phyloP scores from a whole-genome alignment of 2,329 filamentous ascomycete genomes.

The Claviceps monticola region DNA sequence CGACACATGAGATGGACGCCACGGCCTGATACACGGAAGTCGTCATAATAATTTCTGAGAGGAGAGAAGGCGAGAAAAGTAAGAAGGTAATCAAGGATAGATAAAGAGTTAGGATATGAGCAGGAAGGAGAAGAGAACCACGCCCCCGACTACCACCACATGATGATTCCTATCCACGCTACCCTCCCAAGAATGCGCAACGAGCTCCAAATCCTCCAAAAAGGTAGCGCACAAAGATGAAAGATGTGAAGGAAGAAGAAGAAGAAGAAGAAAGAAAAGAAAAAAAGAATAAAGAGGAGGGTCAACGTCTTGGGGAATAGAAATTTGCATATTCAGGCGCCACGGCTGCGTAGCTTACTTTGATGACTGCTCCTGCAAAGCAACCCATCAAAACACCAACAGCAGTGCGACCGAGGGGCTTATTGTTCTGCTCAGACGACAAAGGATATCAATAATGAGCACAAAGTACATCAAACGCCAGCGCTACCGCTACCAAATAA shows the following conservation, averaged over 20 bases:
- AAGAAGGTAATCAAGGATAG: too few species aligned
- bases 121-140: too few species aligned
- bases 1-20: too few species aligned
- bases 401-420: not conserved
- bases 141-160: too few species aligned
- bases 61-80: too few species aligned
- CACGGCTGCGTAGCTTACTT: not conserved
- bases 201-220: too few species aligned
- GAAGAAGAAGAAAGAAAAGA: not conserved
- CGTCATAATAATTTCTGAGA: too few species aligned
- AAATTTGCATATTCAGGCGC: not conserved
- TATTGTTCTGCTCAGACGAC: not conserved
- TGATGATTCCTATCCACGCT: too few species aligned
- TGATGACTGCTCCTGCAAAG: not conserved
- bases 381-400: not conserved
- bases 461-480: not conserved
- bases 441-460: not conserved
- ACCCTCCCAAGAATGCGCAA: too few species aligned
- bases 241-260: not conserved
- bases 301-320: not conserved
- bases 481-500: slow-evolving; percentile 1
- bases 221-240: too few species aligned
- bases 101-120: too few species aligned
- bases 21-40: too few species aligned
- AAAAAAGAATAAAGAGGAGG: not conserved